phyloP scores from a whole-genome alignment of 1,284 basidiomycete genomes.

The Entoloma clypeatum region DNA sequence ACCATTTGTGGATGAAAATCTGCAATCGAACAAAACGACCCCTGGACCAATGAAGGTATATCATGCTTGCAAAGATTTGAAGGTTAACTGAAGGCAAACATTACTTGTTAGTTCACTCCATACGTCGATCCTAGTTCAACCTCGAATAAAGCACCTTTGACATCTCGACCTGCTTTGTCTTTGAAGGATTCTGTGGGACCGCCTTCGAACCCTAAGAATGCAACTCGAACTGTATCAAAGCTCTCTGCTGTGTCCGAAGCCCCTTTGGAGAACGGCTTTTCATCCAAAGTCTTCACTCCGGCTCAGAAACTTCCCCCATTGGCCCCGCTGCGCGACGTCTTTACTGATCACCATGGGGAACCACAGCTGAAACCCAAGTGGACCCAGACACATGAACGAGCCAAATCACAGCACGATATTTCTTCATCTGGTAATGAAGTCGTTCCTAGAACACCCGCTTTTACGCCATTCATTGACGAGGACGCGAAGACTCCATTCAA shows the following conservation, averaged over 20 bases:
- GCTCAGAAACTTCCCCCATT: conserved; percentile 37
- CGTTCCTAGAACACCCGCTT: conserved; percentile 26
- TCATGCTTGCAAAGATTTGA: conserved; percentile 1
- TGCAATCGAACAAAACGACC: conserved; percentile 43
- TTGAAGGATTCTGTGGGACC: conserved; percentile 30
- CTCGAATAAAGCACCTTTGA: conserved; percentile 32
- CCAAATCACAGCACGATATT: conserved; percentile 40
- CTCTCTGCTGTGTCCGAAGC: conserved; percentile 25
- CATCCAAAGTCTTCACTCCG: conserved; percentile 57
- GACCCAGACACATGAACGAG: conserved; percentile 40
- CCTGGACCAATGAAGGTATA: conserved; percentile 44
- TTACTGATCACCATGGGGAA: conserved; percentile 44
- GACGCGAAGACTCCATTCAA: conserved; percentile 57
- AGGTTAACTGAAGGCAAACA: not conserved
- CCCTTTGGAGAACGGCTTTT: conserved; percentile 42
- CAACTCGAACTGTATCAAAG: conserved; percentile 17
- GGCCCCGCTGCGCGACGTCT: conserved; percentile 41
- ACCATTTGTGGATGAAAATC: conserved; percentile 61
- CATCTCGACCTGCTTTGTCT: conserved; percentile 31
- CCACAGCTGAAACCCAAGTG: conserved; percentile 32
- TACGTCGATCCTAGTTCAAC: conserved; percentile 46
- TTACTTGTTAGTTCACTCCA: conserved; percentile 39
- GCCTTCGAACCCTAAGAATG: conserved; percentile 24
- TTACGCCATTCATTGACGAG: conserved; percentile 52
- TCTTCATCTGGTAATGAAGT: conserved; percentile 22